phyloP scores from a whole-genome alignment of 2,329 filamentous ascomycete genomes.

The Stylonectria norvegica region DNA sequence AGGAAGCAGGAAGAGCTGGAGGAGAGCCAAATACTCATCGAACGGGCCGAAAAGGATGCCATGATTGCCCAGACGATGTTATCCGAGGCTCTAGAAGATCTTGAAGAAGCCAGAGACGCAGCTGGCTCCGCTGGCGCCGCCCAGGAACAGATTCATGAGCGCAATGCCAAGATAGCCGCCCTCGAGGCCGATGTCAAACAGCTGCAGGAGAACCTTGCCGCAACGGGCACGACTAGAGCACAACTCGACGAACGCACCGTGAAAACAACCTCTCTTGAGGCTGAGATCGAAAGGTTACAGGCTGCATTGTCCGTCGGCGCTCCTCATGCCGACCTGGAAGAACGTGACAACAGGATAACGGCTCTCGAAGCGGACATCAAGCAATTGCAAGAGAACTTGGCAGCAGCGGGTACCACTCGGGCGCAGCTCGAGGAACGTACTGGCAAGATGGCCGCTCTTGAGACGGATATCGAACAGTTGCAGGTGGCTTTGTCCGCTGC shows the following conservation, averaged over 20 bases:
- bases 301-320: conserved; percentile 21
- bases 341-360: conserved; percentile 25
- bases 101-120: conserved; percentile 37
- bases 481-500: conserved; percentile 24
- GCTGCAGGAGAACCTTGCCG: conserved; percentile 4
- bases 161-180: conserved; percentile 35
- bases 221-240: neutral
- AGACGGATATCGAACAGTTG: conserved; percentile 31
- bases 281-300: neutral
- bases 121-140: conserved; percentile 21
- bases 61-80: conserved; percentile 47
- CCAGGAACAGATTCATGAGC: conserved; percentile 27
- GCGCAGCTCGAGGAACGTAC: conserved; percentile 35
- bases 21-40: conserved; percentile 34
- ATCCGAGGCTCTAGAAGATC: conserved; percentile 44
- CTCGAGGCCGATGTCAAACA: conserved; percentile 33
- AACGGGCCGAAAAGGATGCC: conserved; percentile 37
- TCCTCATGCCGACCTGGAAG: conserved; percentile 24
- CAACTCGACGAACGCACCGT: neutral
- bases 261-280: conserved; percentile 1
- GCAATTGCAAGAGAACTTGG: conserved; percentile 23
- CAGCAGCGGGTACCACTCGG: conserved; percentile 18
- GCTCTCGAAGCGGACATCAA: conserved; percentile 21
- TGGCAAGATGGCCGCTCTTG: conserved; percentile 41
- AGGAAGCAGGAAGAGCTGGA: conserved; percentile 56